phyloP scores from a whole-genome alignment of 192 early-diverging fungal genomes.

The Coemansia sp. region DNA sequence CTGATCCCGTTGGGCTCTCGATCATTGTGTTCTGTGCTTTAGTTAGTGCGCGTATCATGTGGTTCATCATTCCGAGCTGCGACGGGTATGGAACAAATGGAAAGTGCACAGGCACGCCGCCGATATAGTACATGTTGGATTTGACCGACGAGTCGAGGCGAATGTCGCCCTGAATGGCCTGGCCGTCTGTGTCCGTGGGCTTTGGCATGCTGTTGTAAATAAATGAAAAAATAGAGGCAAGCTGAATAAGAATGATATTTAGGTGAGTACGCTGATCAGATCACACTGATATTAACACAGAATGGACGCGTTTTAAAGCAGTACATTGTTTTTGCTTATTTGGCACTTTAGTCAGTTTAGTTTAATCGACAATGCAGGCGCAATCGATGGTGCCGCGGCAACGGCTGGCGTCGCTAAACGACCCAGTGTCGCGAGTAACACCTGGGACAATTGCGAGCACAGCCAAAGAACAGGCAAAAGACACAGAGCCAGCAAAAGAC shows the following conservation, averaged over 20 bases:
- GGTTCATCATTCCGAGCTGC: constrained; percentile 66
- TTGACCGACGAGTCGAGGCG: constrained; percentile 6
- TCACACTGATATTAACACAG: too few species aligned
- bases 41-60: constrained; percentile 59
- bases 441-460: neutral
- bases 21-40: constrained; percentile 62
- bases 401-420: constrained; percentile 31
- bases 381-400: constrained; percentile 16
- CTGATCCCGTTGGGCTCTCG: constrained; percentile 77
- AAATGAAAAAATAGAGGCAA: too few species aligned
- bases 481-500: constrained; percentile 7
- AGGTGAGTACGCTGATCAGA: too few species aligned
- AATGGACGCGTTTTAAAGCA: too few species aligned
- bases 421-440: neutral
- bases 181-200: too few species aligned
- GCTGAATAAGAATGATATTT: too few species aligned
- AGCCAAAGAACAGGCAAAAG: constrained; percentile 6
- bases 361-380: neutral
- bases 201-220: too few species aligned
- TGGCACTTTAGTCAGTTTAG: neutral
- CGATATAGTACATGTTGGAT: constrained; percentile 32
- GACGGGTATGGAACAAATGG: constrained; percentile 67
- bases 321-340: too few species aligned
- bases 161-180: neutral
- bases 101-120: constrained; percentile 61